Percentiles rank a stretch among this genome's conserved stretches.
These are phyloP conservation scores for Emericellopsis cladophorae DNA, from an alignment of 2,329 filamentous ascomycete genomes.

Conservation along the genomic window DNA sequence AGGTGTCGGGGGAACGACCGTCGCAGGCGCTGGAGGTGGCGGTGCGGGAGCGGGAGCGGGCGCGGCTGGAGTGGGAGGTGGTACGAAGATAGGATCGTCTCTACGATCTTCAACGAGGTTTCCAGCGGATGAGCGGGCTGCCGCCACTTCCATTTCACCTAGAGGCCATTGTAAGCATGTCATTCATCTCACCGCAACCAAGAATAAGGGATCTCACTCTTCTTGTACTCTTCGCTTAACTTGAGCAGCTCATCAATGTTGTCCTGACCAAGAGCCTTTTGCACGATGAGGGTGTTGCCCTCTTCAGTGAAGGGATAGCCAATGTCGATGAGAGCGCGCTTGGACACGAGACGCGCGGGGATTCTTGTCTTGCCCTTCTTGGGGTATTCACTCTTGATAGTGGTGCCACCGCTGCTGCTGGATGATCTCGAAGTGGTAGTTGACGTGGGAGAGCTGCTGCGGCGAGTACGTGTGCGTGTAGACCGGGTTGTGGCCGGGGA, in stretches of 20 bases:
- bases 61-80: constrained; percentile 1
- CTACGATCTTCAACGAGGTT: constrained; percentile 34
- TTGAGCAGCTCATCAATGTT: constrained; percentile 86
- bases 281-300: constrained; percentile 71
- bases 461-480: constrained; percentile 23
- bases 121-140: constrained; percentile 32
- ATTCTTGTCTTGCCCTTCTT: constrained; percentile 86
- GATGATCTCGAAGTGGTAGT: constrained; percentile 29
- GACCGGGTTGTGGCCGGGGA: constrained; percentile 16
- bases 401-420: constrained; percentile 35
- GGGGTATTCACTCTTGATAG: constrained; percentile 51
- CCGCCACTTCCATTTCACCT: constrained; percentile 31
- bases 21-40: constrained; percentile 6
- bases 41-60: background rate
- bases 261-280: constrained; percentile 74
- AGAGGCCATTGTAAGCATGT: background rate
- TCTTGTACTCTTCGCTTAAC: constrained; percentile 65
- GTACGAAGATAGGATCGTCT: constrained; percentile 15
- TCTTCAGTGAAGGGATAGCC: constrained; percentile 82
- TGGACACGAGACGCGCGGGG: constrained; percentile 67
- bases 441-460: constrained; percentile 30
- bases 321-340: constrained; percentile 68
- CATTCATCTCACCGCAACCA: background rate
- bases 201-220: constrained; percentile 26
- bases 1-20: constrained; percentile 2